phyloP scores from a whole-genome alignment of 2,329 filamentous ascomycete genomes.

The Colletotrichum phormii region DNA sequence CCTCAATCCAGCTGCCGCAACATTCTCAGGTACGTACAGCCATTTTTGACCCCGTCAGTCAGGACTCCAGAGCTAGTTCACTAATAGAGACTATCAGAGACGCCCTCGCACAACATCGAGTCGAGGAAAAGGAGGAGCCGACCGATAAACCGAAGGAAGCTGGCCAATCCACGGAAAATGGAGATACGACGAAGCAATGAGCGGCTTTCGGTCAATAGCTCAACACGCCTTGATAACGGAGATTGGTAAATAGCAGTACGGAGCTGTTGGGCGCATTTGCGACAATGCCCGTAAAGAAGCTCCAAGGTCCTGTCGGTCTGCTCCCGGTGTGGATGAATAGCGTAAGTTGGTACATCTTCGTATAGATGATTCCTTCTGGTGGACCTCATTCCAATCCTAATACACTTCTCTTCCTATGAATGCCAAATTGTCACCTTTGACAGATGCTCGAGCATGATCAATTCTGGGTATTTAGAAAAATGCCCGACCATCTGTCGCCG shows the following conservation, averaged over 20 bases:
- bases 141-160: neutral
- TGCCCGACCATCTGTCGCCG: neutral
- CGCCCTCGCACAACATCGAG: neutral
- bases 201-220: neutral
- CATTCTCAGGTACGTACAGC: neutral
- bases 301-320: neutral
- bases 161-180: neutral
- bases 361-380: neutral
- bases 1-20: neutral
- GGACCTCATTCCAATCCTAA: constrained; percentile 1
- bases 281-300: neutral
- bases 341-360: neutral
- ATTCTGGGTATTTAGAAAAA: no score
- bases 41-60: no score
- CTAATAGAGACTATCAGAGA: neutral
- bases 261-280: neutral
- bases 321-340: neutral
- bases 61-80: neutral
- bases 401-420: neutral
- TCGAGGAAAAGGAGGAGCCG: neutral
- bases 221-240: neutral
- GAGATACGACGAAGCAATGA: neutral
- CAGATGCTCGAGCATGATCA: neutral
- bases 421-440: neutral
- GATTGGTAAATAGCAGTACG: neutral